phyloP scores from a whole-genome alignment of 2,329 filamentous ascomycete species.

The Neoarthrinium moseri region DNA sequence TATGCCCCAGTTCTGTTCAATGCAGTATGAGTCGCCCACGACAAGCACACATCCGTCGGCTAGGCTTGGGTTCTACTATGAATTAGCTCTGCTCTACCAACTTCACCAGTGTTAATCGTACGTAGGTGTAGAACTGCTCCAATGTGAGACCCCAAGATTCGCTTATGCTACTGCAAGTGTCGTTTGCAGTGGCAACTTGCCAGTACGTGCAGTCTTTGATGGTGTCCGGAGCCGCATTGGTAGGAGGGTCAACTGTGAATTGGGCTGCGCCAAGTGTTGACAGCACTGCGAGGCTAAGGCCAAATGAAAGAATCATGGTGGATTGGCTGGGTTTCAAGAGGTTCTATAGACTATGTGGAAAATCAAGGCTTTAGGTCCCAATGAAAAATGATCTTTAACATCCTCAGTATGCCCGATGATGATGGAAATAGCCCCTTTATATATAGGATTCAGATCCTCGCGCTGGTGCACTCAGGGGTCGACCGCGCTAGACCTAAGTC shows the following conservation, averaged over 20 bases:
- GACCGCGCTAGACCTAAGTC: too few species aligned
- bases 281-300: too few species aligned
- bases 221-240: slow-evolving; percentile 3
- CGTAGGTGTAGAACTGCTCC: slow-evolving; percentile 1
- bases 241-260: slow-evolving; percentile 6
- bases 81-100: neutral
- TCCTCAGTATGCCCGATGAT: too few species aligned
- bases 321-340: too few species aligned
- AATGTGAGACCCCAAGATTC: neutral
- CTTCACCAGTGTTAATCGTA: neutral
- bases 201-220: slow-evolving; percentile 9
- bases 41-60: neutral
- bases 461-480: too few species aligned
- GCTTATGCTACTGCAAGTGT: slow-evolving; percentile 6
- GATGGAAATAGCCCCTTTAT: too few species aligned
- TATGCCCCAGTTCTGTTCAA: slow-evolving; percentile 8
- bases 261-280: too few species aligned
- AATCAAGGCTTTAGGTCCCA: too few species aligned
- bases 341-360: too few species aligned
- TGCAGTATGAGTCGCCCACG: slow-evolving; percentile 10
- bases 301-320: too few species aligned
- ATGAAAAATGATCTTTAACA: too few species aligned
- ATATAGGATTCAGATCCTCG: too few species aligned
- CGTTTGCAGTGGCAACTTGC: slow-evolving; percentile 3
- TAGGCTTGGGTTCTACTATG: slow-evolving; percentile 6